These are phyloP conservation scores for Hymenoscyphus fraxineus DNA, from an alignment of 2,329 filamentous ascomycete species.

Conservation along the genomic window DNA sequence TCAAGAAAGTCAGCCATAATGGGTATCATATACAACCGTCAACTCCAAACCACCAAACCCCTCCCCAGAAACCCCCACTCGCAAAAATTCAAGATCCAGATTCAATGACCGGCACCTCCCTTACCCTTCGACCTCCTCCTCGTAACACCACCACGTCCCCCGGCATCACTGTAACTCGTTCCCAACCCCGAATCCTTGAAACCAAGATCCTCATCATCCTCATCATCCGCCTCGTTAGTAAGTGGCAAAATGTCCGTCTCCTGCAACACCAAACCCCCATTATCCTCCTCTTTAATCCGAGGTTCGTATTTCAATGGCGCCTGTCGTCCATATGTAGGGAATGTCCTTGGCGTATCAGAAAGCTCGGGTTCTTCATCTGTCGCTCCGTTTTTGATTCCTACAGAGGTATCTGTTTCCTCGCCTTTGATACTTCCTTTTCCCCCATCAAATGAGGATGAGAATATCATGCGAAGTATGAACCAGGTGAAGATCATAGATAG, in stretches of 20 bases:
- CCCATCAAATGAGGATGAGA: constrained; percentile 20
- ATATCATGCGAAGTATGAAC: constrained; percentile 41
- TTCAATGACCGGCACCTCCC: background rate
- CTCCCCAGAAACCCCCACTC: background rate
- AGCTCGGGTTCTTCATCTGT: constrained; percentile 34
- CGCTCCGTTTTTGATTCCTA: background rate
- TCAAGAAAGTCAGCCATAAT: background rate
- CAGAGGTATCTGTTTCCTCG: constrained; percentile 15
- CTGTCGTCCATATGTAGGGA: constrained; percentile 42
- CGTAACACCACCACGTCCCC: constrained; percentile 22
- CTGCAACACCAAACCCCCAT: constrained; percentile 24
- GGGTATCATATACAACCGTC: constrained; percentile 5
- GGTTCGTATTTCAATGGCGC: constrained; percentile 40
- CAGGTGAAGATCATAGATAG: constrained; percentile 63
- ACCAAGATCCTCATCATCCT: constrained; percentile 44
- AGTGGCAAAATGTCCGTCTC: constrained; percentile 29
- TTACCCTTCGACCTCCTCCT: constrained; percentile 28
- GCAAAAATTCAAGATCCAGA: background rate
- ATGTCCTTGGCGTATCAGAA: constrained; percentile 44
- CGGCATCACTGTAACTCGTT: constrained; percentile 48
- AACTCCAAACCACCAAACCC: background rate
- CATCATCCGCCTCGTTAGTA: constrained; percentile 46
- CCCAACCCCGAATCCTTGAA: constrained; percentile 47
- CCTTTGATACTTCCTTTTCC: constrained; percentile 26
- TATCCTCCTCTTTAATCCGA: constrained; percentile 30